These are phyloP conservation scores for Rhizopogon sp. DNA, from an alignment of 768 basidiomycete species.

Conservation along the genomic window DNA sequence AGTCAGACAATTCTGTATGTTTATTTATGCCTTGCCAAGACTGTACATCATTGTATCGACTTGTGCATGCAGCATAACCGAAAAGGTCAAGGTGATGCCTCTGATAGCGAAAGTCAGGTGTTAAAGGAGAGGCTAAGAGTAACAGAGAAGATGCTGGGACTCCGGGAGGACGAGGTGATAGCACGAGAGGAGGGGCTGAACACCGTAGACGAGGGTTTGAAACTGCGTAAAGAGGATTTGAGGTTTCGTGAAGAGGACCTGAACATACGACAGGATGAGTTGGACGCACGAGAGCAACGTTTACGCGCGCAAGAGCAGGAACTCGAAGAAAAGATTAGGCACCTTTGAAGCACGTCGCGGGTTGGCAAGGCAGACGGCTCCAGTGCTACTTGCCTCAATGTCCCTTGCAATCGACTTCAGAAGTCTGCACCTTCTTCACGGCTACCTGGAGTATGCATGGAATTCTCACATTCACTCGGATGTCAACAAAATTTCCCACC, in stretches of 20 bases:
- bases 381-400: background rate
- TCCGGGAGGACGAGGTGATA: background rate
- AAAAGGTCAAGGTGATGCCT: background rate
- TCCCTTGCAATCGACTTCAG: conserved; percentile 26
- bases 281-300: background rate
- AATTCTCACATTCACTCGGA: background rate
- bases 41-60: no score
- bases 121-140: background rate
- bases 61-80: background rate
- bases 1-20: background rate
- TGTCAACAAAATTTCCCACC: conserved; percentile 16
- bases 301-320: background rate
- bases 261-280: background rate
- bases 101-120: background rate
- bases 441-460: conserved; percentile 19
- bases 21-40: background rate
- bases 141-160: background rate
- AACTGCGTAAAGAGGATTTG: background rate
- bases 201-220: background rate
- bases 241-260: background rate
- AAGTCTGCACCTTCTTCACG: conserved; percentile 29
- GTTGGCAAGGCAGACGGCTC: background rate
- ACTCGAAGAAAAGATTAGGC: background rate
- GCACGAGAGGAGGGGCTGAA: background rate
- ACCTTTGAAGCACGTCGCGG: background rate